Percentiles rank a stretch among this genome's conserved stretches.
Evolutionary conservation across 352 stramenopile species (phyloP).

Genomic region (Blastocystis sp.): DNA sequence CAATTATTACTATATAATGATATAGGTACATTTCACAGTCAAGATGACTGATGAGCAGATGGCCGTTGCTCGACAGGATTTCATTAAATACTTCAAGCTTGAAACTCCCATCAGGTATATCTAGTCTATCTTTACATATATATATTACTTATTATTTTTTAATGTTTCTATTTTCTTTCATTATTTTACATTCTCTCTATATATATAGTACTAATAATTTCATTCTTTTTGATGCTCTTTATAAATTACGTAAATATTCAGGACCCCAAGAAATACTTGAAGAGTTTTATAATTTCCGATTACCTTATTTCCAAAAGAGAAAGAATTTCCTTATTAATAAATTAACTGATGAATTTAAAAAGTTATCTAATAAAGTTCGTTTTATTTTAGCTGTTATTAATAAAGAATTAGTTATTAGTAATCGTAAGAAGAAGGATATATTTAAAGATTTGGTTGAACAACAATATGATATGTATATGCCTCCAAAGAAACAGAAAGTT

Average conservation of each 20-base stretch:
- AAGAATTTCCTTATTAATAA: conserved; percentile 59
- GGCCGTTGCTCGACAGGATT: conserved; percentile 47
- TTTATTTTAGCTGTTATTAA: conserved; percentile 79
- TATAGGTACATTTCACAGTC: conserved; percentile 69
- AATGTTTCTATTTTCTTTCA: no score
- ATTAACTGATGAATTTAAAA: conserved; percentile 63
- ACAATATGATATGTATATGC: conserved; percentile 60
- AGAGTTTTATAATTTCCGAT: conserved; percentile 69
- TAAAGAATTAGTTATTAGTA: conserved; percentile 69
- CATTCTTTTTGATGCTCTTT: conserved; percentile 71
- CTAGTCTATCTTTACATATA: no score
- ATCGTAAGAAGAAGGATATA: conserved; percentile 73
- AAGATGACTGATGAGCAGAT: conserved; percentile 52
- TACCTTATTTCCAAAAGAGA: conserved; percentile 71
- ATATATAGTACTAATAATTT: conserved; percentile 90
- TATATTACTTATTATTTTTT: no score
- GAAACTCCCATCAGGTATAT: conserved; percentile 65
- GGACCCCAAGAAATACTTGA: conserved; percentile 70
- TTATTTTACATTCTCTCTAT: no score
- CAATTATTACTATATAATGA: no score
- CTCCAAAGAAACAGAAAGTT: conserved; percentile 40
- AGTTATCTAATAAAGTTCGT: conserved; percentile 73
- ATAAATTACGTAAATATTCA: conserved; percentile 74
- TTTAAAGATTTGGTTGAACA: conserved; percentile 60
- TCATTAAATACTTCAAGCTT: conserved; percentile 84